These are phyloP conservation scores for Chytriomyces sp. DNA, from an alignment of 192 early-diverging fungal species.

Conservation along the genomic window DNA sequence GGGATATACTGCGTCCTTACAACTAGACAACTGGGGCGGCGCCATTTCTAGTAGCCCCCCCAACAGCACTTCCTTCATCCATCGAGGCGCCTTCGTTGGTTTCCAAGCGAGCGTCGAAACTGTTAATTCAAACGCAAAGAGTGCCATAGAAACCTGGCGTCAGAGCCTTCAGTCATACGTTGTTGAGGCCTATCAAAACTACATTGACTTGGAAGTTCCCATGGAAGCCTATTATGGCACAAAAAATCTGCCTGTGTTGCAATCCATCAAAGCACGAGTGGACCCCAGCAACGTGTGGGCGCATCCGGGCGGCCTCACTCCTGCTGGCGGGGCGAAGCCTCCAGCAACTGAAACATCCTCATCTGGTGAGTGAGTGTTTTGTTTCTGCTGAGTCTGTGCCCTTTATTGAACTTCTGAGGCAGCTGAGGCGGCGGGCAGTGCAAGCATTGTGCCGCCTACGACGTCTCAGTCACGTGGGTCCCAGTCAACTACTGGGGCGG, in stretches of 20 bases:
- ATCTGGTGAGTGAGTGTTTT: too few species aligned
- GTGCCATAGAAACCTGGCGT: not conserved
- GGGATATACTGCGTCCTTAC: not conserved
- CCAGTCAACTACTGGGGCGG: too few species aligned
- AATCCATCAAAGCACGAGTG: not conserved
- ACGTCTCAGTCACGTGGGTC: too few species aligned
- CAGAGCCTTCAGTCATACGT: not conserved
- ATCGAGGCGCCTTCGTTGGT: conserved; percentile 9
- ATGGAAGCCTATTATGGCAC: conserved; percentile 4
- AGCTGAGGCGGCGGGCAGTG: too few species aligned
- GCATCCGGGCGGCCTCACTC: not conserved
- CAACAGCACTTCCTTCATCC: not conserved
- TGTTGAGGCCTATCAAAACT: conserved; percentile 21
- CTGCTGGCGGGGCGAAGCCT: too few species aligned
- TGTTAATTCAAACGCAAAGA: not conserved
- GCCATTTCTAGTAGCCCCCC: not conserved
- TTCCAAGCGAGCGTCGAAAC: not conserved
- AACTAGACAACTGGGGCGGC: conserved; percentile 16
- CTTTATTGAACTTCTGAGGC: too few species aligned
- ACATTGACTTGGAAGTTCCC: not conserved
- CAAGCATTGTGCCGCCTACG: too few species aligned
- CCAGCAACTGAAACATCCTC: too few species aligned
- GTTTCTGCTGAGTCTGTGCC: too few species aligned
- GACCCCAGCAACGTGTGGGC: conserved; percentile 12
- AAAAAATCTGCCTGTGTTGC: not conserved